Base-by-base conservation (phyloP, 2,329 filamentous ascomycete genomes). In the Colletotrichum euphorbiae region DNA sequence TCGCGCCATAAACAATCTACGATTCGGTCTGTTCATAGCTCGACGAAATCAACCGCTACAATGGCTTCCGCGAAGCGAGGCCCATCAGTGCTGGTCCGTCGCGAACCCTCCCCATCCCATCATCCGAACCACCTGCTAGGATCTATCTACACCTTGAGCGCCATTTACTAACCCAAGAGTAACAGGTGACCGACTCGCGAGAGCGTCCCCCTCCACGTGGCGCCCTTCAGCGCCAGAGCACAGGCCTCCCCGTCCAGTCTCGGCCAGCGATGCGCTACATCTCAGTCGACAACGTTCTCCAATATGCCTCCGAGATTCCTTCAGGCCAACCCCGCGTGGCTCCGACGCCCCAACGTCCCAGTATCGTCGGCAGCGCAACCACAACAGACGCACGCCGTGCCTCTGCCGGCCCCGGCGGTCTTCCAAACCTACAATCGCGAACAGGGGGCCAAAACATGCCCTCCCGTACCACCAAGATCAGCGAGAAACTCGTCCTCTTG, bases 401-500 rank as follows among this genome's bases (percentile, higher is more conserved):
- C 51, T 46, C 66, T 48, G 43, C 66, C n/a, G 61, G 60, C 3
- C 55, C 43, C 82, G 64, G 60, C 36, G 55, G 66, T 17, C 60
- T 71, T 8, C 71, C 72, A n/a, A 77, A 76, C 36, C 73, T 81
- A 19, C 77, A 79, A 55, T 79, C 80, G 45, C 80, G 84, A 4
- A 82, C 82, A 59, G 86, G 85, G 69, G 81, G 83, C 73, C 85
- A 88, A 63, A 86, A 84, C 50, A 81, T 98, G 72, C 96, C 95
- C 0, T 91, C 93, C 6, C 88, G 96, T 60, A 97, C 94, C 42
- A 97, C 93, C 31, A 98, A 98, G 79, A 91, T 97, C 71, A 97
- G 93, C 78, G 93, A 98, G 82, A 98, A 98, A 80, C 85, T 99
- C n/a, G 96, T 99, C 0, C 84, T 98, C 40, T 85, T 99, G 13